These are phyloP conservation scores for Umbelopsis sp. DNA, from an alignment of 192 early-diverging fungal genomes.

Conservation along the genomic window DNA sequence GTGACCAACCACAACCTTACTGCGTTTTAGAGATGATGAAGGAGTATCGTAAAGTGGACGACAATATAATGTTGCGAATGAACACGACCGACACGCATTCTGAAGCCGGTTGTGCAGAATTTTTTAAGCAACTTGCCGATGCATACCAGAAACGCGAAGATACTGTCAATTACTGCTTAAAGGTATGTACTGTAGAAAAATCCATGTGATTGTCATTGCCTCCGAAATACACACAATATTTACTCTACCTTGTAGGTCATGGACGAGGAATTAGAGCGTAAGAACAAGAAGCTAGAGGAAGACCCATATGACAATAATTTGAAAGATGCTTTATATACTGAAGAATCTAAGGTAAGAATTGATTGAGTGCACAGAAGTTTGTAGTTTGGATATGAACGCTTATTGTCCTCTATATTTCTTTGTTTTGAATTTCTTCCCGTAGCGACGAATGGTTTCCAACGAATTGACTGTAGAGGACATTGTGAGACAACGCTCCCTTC, in stretches of 20 bases:
- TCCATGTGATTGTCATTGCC: background rate
- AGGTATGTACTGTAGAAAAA: conserved; percentile 42
- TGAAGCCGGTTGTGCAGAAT: conserved; percentile 56
- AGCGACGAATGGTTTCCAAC: conserved; percentile 69
- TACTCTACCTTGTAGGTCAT: conserved; percentile 27
- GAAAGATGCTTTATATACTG: conserved; percentile 53
- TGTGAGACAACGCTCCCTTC: conserved; percentile 65
- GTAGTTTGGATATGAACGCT: background rate
- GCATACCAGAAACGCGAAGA: conserved; percentile 69
- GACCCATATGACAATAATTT: conserved; percentile 57
- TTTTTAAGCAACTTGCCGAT: conserved; percentile 65
- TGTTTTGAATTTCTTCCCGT: background rate
- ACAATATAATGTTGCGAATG: conserved; percentile 78
- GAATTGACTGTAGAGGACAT: conserved; percentile 74
- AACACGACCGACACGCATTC: conserved; percentile 74
- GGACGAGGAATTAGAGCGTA: conserved; percentile 44
- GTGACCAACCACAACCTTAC: background rate
- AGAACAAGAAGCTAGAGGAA: conserved; percentile 52
- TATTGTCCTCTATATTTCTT: background rate
- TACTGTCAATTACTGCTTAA: conserved; percentile 67
- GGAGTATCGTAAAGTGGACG: conserved; percentile 73
- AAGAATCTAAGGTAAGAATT: conserved; percentile 56
- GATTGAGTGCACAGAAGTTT: background rate
- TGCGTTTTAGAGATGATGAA: conserved; percentile 61
- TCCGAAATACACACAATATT: background rate